Evolutionary conservation across 2,329 filamentous ascomycete genomes (phyloP).

Genomic region (Didymella pomorum): DNA sequence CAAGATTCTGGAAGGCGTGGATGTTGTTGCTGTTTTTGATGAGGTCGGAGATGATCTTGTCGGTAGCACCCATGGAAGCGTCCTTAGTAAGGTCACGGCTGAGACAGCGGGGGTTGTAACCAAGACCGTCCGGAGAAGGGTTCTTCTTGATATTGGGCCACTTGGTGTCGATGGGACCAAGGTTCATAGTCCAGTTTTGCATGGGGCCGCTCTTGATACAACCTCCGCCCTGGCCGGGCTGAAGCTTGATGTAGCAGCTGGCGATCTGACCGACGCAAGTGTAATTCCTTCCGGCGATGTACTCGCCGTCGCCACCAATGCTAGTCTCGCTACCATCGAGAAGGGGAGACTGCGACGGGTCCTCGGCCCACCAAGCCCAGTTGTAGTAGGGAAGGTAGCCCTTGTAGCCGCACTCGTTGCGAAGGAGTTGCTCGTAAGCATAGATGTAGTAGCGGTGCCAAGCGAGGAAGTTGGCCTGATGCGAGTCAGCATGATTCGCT

Average conservation of each 20-base stretch:
- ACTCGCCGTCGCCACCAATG: slow-evolving; percentile 57
- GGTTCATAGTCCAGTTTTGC: slow-evolving; percentile 55
- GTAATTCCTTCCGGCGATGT: slow-evolving; percentile 36
- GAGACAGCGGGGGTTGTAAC: slow-evolving; percentile 51
- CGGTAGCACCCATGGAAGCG: slow-evolving; percentile 34
- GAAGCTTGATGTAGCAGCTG: slow-evolving; percentile 48
- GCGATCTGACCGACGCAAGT: slow-evolving; percentile 38
- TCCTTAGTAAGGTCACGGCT: slow-evolving; percentile 47
- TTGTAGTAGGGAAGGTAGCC: slow-evolving; percentile 60
- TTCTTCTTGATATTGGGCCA: slow-evolving; percentile 42
- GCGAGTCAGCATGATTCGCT: not conserved
- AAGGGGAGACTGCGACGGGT: slow-evolving; percentile 58
- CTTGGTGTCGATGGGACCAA: slow-evolving; percentile 58
- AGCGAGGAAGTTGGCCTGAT: slow-evolving; percentile 44
- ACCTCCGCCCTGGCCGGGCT: slow-evolving; percentile 63
- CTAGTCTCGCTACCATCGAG: slow-evolving; percentile 64
- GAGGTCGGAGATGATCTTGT: slow-evolving; percentile 33
- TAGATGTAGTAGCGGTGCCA: slow-evolving; percentile 57
- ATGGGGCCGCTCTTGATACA: slow-evolving; percentile 64
- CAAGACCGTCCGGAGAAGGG: slow-evolving; percentile 41
- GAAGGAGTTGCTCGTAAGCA: slow-evolving; percentile 53
- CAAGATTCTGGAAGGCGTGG: slow-evolving; percentile 46
- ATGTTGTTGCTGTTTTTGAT: slow-evolving; percentile 39
- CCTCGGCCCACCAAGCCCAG: slow-evolving; percentile 59
- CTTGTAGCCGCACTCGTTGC: slow-evolving; percentile 54